Base-by-base conservation (phyloP, 2,329 filamentous ascomycete species). In the Trichocomaceae sp. region DNA sequence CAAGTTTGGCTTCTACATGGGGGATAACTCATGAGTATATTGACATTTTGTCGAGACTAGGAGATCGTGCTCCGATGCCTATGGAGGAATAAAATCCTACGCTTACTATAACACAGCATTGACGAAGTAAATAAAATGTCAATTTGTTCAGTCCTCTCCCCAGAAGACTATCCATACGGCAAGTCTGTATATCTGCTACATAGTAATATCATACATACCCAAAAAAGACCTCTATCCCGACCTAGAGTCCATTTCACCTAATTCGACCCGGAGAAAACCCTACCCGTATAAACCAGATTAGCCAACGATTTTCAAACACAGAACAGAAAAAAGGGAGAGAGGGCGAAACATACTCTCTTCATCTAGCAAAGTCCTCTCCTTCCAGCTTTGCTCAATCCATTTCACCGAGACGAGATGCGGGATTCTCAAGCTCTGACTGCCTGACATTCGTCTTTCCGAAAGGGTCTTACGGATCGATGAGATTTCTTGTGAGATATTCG, bases 351-450 rank as follows among this genome's bases (percentile, higher is more conserved):
- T 52, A 74, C 74, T 71, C 63, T 92, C 88, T 72, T 96, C 92
- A 60, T 95, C 89, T 47, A 96, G 68, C 58, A 87, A 65, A 0
- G 90, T 95, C 59, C 77, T 79, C 67, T 92, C 88, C 56, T 76
- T 77, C 90, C 91, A 96, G 63, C 88, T 88, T 51, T 87, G 83
- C 50, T 85, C 79, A 0, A 96, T 72, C 93, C 93, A 99, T 13
- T 76, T 75, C 9, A 78, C 68, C 0, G 74, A 80, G 2, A 96
- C 86, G 6, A 92, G 71, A 59, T 88, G 77, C 0, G 91, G 88
- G 35, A 90, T 70, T 47, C 65, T 72, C 52, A 66, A 72, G 6
- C 66, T 78, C 68, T 19, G 78, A 68, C 20, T 62, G 56, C 35
- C 17, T 19, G 45, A 51, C 19, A 47, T 52, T 4, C 47, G 44